Base-by-base conservation (phyloP, 2,329 filamentous ascomycete species). In the Colletotrichum camelliae region DNA sequence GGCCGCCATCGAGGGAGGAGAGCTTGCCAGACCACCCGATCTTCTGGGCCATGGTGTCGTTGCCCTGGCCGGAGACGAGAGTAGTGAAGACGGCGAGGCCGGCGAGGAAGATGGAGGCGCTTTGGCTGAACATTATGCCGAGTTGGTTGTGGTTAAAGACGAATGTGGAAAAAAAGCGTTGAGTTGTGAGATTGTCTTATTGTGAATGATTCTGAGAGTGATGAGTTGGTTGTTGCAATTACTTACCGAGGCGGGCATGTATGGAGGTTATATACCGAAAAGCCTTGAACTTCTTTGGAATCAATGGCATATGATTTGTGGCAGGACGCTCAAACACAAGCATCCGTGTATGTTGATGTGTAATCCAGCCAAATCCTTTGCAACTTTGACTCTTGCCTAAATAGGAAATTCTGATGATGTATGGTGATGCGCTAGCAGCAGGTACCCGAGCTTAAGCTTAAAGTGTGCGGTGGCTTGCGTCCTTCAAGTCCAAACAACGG, bases 1-100 rank as follows among this genome's bases (percentile, higher is more conserved):
- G 79, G 48, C 80, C 80, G 29, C 76, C 80, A 65, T 81, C 80
- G 15, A 77, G 76, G 37, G 75, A 73, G n/a, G 76, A 67, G 66
- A 80, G 72, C 9, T 57, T 77, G 64, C 80, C 80, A 2, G 77
- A 70, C 62, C 55, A 78, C 70, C 78, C 79, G 8, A 66, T 31
- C 18, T 79, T 72, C 21, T 74, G 55, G 52, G 35, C n/a, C 31
- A 35, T 65, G n/a, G 61, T 35, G 61, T 65, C 61, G 35, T 39
- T 65, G 61, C 31, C 27, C 31, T 65, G 31, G 35, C 61, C 61
- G 18, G 70, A 67, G 43, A 31, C 69, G 18, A 55, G 16, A 29
- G 35, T 72, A 18, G 75, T 72, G 52, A 70, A 77, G 29, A 74
- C 27, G 35, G 73, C 77, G 7, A 77, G 52, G 74, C 60, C 43